phyloP scores from a whole-genome alignment of 805 yeast species.

The Cyberlindnera mrakii region DNA sequence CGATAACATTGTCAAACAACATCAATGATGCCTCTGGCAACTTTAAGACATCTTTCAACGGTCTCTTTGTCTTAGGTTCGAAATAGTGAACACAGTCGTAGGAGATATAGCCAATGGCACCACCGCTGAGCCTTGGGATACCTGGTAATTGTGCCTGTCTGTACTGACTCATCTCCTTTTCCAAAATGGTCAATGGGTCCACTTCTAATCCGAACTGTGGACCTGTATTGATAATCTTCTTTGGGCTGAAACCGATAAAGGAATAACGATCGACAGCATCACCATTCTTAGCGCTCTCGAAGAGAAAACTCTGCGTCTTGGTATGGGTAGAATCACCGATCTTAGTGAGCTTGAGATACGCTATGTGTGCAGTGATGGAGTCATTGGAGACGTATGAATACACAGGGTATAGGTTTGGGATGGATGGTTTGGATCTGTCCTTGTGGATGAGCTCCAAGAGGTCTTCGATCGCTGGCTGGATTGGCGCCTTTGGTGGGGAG shows the following conservation, averaged over 20 bases:
- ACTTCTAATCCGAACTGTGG: conserved; percentile 47
- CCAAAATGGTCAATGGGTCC: conserved; percentile 76
- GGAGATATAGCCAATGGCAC: conserved; percentile 93
- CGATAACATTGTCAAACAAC: conserved; percentile 86
- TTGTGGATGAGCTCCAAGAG: conserved; percentile 34
- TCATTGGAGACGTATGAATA: conserved; percentile 69
- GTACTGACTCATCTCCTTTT: conserved; percentile 59
- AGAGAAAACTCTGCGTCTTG: conserved; percentile 65
- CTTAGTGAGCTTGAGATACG: conserved; percentile 74
- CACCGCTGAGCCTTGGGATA: conserved; percentile 81
- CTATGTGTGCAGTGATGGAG: conserved; percentile 82
- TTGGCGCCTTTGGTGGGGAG: conserved; percentile 13
- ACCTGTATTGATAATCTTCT: conserved; percentile 79
- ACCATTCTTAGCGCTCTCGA: conserved; percentile 87
- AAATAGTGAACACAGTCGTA: conserved; percentile 96
- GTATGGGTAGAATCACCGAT: conserved; percentile 44
- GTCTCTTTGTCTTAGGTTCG: conserved; percentile 82
- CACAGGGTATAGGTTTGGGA: conserved; percentile 75
- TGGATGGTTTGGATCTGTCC: conserved; percentile 26
- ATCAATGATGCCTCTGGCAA: conserved; percentile 90
- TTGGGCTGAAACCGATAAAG: conserved; percentile 83
- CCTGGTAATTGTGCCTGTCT: conserved; percentile 78
- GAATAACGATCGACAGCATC: conserved; percentile 88
- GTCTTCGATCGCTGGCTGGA: conserved; percentile 49
- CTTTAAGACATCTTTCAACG: conserved; percentile 68